Conservation (phyloP, 805 yeast genomes). For the Kuraishia borneana region DNA sequence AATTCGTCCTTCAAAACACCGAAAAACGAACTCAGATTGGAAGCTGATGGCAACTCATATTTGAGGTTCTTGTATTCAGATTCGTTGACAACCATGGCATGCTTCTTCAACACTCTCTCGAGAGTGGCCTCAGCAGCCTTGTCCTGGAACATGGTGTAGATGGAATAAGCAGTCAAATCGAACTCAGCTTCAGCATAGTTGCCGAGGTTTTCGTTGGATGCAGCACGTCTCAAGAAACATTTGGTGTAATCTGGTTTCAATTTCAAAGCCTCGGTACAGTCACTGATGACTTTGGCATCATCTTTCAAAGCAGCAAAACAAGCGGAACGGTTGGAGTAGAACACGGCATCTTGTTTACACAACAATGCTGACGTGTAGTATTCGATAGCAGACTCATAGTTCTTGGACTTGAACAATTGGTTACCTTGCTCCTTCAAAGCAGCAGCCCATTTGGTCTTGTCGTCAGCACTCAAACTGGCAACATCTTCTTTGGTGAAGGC, state of each 20-base stretch:
- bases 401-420: slow-evolving; percentile 56
- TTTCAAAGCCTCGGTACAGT: slow-evolving; percentile 76
- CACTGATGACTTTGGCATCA: slow-evolving; percentile 76
- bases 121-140: slow-evolving; percentile 68
- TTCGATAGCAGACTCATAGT: slow-evolving; percentile 65
- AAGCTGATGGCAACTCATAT: slow-evolving; percentile 65
- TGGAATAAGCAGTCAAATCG: slow-evolving; percentile 82
- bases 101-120: slow-evolving; percentile 78
- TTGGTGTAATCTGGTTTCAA: slow-evolving; percentile 86
- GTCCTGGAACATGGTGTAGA: slow-evolving; percentile 53
- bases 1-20: slow-evolving; percentile 66
- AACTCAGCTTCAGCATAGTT: slow-evolving; percentile 76
- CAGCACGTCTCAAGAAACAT: slow-evolving; percentile 87
- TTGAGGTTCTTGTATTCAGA: slow-evolving; percentile 40
- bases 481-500: slow-evolving; percentile 35
- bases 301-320: slow-evolving; percentile 79
- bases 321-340: slow-evolving; percentile 92
- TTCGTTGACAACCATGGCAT: slow-evolving; percentile 63
- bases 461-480: slow-evolving; percentile 31
- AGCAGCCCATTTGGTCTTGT: slow-evolving; percentile 54
- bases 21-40: slow-evolving; percentile 77
- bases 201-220: slow-evolving; percentile 77
- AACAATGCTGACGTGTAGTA: slow-evolving; percentile 71
- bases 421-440: slow-evolving; percentile 89
- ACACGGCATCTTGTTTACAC: slow-evolving; percentile 75